Conservation (phyloP, 148 eudicot genomes). For the Cornus florida region DNA sequence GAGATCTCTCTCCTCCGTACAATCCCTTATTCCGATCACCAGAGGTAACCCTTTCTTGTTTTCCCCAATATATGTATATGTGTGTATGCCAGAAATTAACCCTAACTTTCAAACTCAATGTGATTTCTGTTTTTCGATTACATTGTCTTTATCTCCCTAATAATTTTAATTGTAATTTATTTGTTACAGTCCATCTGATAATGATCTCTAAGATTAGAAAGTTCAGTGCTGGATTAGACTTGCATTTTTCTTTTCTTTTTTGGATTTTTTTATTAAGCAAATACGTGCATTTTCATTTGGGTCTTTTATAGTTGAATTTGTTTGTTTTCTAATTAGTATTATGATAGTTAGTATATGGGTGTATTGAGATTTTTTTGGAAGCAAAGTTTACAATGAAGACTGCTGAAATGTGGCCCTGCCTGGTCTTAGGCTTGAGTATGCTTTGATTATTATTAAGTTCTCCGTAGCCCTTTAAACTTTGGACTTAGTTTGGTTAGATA, state of each 20-base stretch:
- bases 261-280: not conserved
- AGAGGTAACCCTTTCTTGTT: slow-evolving; percentile 33
- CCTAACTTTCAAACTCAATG: not conserved
- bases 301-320: not conserved
- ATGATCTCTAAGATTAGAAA: not conserved
- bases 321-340: not conserved
- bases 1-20: slow-evolving; percentile 79
- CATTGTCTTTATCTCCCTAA: not conserved
- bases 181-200: not conserved
- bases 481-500: not conserved
- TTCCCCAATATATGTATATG: not conserved
- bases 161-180: not conserved
- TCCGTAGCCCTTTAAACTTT: not conserved
- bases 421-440: not conserved
- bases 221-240: not conserved
- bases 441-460: not conserved
- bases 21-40: slow-evolving; percentile 70
- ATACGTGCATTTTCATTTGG: not conserved
- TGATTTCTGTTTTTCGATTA: not conserved
- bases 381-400: not conserved
- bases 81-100: not conserved
- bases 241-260: not conserved
- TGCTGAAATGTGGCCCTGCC: not conserved
- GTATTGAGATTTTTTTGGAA: not conserved
- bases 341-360: not conserved